These are phyloP conservation scores for Penicillium waksmanii DNA, from an alignment of 495 filamentous ascomycete genomes.

Conservation along the genomic window DNA sequence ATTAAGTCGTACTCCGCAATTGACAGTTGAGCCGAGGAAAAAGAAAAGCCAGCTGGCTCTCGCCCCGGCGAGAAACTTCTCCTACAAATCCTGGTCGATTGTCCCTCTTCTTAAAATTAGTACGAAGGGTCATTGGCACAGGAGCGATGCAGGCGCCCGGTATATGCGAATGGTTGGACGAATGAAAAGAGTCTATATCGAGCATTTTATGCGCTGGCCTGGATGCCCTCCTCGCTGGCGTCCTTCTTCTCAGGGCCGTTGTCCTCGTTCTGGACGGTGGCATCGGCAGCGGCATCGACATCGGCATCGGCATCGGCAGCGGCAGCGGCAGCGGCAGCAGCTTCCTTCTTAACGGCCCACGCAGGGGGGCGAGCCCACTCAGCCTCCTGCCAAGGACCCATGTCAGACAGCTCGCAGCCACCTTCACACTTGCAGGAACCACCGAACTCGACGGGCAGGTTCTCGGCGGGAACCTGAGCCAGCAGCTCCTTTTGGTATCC, in stretches of 20 bases:
- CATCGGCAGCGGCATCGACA: slow-evolving; percentile 16
- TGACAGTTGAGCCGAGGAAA: slow-evolving; percentile 1
- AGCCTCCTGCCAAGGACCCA: slow-evolving; percentile 87
- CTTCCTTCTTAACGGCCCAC: slow-evolving; percentile 58
- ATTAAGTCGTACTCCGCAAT: slow-evolving; percentile 2
- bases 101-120: slow-evolving; percentile 10
- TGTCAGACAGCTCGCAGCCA: slow-evolving; percentile 86
- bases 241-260: slow-evolving; percentile 38
- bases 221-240: slow-evolving; percentile 28
- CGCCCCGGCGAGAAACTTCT: slow-evolving; percentile 1
- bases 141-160: slow-evolving; percentile 12
- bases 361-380: slow-evolving; percentile 71
- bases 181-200: slow-evolving; percentile 17
- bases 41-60: slow-evolving; percentile 12
- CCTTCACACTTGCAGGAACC: slow-evolving; percentile 81
- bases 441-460: slow-evolving; percentile 85
- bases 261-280: slow-evolving; percentile 33
- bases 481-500: slow-evolving; percentile 83
- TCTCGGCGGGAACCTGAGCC: slow-evolving; percentile 84
- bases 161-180: slow-evolving; percentile 15
- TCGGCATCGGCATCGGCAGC: slow-evolving; percentile 10
- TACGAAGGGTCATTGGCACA: slow-evolving; percentile 1
- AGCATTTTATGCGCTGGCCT: slow-evolving; percentile 38
- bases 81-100: slow-evolving; percentile 8
- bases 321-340: slow-evolving; percentile 23